These are phyloP conservation scores for Avena insularis DNA, from an alignment of 176 grass and related monocot species.

Conservation along the genomic window DNA sequence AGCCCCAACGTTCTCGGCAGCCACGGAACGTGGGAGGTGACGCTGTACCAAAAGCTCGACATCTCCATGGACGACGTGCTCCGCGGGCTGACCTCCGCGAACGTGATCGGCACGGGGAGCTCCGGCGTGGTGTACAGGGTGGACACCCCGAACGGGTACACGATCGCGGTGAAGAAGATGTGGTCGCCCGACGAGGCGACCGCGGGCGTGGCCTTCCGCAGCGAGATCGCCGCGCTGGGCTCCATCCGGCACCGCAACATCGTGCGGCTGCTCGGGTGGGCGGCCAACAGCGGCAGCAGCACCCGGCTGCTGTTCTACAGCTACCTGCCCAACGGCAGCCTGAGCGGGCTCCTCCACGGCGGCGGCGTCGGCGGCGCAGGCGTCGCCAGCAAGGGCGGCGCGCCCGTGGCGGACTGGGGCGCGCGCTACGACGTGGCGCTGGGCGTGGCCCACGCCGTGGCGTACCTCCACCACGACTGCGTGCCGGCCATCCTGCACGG, in stretches of 20 bases:
- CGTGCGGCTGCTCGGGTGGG: conserved; percentile 86
- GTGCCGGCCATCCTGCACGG: conserved; percentile 94
- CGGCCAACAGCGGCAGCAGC: conserved; percentile 64
- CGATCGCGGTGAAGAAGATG: conserved; percentile 90
- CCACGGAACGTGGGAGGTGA: conserved; percentile 81
- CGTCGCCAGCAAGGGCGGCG: conserved; percentile 49
- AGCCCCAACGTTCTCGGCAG: conserved; percentile 1
- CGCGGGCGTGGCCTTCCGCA: conserved; percentile 57
- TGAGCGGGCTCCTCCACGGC: conserved; percentile 83
- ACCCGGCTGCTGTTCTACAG: conserved; percentile 82
- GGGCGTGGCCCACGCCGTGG: conserved; percentile 83
- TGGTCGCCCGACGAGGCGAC: conserved; percentile 70
- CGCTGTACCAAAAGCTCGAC: conserved; percentile 94
- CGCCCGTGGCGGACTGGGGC: conserved; percentile 60
- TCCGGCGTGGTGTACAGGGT: conserved; percentile 93
- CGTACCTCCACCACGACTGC: conserved; percentile 97
- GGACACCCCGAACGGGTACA: conserved; percentile 62
- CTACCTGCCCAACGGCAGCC: conserved; percentile 86
- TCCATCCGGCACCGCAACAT: conserved; percentile 96
- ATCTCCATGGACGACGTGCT: conserved; percentile 79
- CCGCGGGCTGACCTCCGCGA: conserved; percentile 75
- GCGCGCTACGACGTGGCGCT: conserved; percentile 71
- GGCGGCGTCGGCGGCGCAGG: not conserved
- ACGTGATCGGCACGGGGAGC: conserved; percentile 86
- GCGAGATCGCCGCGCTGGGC: conserved; percentile 84